Conservation (phyloP, 768 basidiomycete species). For the Rhizopogon vulgaris region DNA sequence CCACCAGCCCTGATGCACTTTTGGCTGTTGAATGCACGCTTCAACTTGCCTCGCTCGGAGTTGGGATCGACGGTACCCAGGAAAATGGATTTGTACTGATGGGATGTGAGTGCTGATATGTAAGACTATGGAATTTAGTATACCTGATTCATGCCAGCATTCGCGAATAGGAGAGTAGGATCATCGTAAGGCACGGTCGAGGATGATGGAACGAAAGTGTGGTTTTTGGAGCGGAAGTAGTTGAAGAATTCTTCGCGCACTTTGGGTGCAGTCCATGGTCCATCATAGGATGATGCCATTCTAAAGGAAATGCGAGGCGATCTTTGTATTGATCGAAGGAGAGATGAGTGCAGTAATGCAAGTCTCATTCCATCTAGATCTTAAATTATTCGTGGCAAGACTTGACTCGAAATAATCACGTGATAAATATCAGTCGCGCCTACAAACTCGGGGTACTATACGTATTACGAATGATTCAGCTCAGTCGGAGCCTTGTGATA, state of each 20-base stretch:
- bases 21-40: conserved; percentile 92
- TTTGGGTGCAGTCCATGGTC: conserved; percentile 71
- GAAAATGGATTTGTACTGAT: conserved; percentile 92
- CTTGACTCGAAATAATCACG: conserved; percentile 7
- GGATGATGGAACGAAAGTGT: conserved; percentile 87
- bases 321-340: conserved; percentile 14
- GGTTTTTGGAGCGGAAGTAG: conserved; percentile 74
- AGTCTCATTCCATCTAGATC: conserved; percentile 3
- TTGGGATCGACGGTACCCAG: conserved; percentile 96
- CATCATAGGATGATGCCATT: conserved; percentile 25
- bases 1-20: conserved; percentile 99
- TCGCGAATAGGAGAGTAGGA: conserved; percentile 94
- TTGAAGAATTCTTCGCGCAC: conserved; percentile 89
- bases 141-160: conserved; percentile 97
- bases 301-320: conserved; percentile 12
- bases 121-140: conserved; percentile 6
- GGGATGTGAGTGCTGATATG: conserved; percentile 9
- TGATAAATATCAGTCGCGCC: neutral
- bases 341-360: conserved; percentile 6
- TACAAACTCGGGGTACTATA: too few species aligned
- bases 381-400: neutral
- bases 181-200: conserved; percentile 96
- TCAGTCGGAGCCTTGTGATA: too few species aligned
- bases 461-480: too few species aligned
- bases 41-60: conserved; percentile 85